Base-by-base conservation (phyloP, 2,329 filamentous ascomycete species). In the Colletotrichum sp. region DNA sequence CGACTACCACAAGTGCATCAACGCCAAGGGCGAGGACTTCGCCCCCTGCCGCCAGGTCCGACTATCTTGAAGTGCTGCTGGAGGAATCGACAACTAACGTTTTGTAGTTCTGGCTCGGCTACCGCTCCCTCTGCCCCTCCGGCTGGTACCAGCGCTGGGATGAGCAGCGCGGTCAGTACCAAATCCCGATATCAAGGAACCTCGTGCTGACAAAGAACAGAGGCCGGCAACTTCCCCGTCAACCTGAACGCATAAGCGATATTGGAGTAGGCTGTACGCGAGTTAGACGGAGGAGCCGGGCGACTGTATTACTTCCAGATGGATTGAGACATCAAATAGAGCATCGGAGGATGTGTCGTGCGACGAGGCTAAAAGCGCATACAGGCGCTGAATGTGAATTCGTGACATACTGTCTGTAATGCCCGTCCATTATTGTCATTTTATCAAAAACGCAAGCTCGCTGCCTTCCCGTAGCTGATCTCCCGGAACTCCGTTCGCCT, bases 1-100 rank as follows among this genome's bases (percentile, higher is more conserved):
- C 90, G 97, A 99, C 89, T 98, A 99, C 92, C 95, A 99, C 93
- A 99, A 99, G 93, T 99, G 97, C 91, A 96, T 98, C 88, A 90
- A 94, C 85, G 96, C 96, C 89, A 98, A 98, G 93, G 96, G 96
- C 88, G 96, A 98, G 91, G 96, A 98, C 85, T 98, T 98, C 87
- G 94, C 95, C 82, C 96, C 96, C 80, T 98, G 96, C 94, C 94
- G 93, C 84, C 96, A 98, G 94, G 96, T 98, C 93, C 79, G 86
- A 43, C 67, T 30, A 24, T 55, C 18, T 18, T 15, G 60, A 61
- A 66, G 38, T 55, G 12, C n/a, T 61, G 61, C 61, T 21, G 56
- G 18, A 66, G 18, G 32, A 15, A 16, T 36, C 77, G 58, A 79
- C 78, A 73, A 66, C 76, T 83, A 69, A 83, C 78, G 68, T 71